Evolutionary conservation across 306 rosid species (phyloP).

Genomic region (Ormosia emarginata): DNA sequence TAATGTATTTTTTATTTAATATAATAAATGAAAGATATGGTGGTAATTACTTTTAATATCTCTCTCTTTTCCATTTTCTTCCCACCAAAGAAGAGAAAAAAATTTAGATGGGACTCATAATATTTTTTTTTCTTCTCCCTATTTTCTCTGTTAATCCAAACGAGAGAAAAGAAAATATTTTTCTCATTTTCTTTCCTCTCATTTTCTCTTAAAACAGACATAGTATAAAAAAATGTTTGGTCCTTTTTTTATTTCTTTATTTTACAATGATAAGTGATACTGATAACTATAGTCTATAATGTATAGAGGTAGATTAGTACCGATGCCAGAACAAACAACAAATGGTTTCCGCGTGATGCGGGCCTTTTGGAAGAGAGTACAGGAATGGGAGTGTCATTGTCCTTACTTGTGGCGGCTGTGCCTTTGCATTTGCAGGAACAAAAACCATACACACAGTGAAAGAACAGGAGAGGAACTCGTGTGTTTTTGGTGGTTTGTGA

Average conservation of each 20-base stretch:
- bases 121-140: no score
- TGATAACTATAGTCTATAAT: not conserved
- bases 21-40: no score
- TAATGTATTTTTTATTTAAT: no score
- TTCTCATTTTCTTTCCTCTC: no score
- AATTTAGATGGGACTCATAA: no score
- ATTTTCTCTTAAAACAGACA: no score
- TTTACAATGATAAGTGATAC: not conserved
- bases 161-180: no score
- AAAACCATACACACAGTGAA: not conserved
- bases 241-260: not conserved
- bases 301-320: slow-evolving; percentile 10
- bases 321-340: slow-evolving; percentile 33
- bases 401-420: slow-evolving; percentile 68
- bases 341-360: slow-evolving; percentile 71
- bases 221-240: slow-evolving; percentile 22
- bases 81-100: no score
- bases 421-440: not conserved
- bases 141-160: no score
- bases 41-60: no score
- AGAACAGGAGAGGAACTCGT: not conserved
- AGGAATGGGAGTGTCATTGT: slow-evolving; percentile 68
- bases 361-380: slow-evolving; percentile 55
- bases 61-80: no score
- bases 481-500: not conserved